Conservation (phyloP, 225 moss, liverwort and hornwort genomes). For the Neckera pumila region DNA sequence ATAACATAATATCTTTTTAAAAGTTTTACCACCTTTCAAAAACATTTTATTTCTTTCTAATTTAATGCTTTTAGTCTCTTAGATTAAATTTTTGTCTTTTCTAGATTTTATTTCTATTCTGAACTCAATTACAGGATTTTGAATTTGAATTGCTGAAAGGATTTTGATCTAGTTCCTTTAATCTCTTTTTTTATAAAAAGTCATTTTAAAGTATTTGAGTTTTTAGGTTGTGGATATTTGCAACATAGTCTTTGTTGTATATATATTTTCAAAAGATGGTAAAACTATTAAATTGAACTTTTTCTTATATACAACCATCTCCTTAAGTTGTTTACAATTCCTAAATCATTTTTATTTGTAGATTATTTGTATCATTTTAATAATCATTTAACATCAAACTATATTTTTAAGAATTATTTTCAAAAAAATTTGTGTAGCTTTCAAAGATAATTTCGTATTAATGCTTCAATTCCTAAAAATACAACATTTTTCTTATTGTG, state of each 20-base stretch:
- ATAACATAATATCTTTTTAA: accelerated
- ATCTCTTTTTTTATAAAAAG: not conserved
- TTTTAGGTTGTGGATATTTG: not conserved
- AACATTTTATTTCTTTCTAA: not conserved
- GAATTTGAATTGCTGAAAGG: accelerated
- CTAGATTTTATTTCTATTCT: no score
- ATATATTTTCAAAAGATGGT: no score
- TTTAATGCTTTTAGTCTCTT: accelerated
- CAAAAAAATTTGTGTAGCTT: no score
- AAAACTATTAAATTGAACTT: not conserved
- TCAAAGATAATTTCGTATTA: not conserved
- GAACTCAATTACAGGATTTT: no score
- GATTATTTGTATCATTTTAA: no score
- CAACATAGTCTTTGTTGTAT: accelerated
- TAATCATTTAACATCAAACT: not conserved
- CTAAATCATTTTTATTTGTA: no score
- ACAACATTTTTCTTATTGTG: not conserved
- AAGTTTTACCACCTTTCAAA: not conserved
- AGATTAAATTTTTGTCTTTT: not conserved
- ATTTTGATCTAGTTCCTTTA: not conserved
- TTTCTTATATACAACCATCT: not conserved
- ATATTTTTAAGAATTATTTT: no score
- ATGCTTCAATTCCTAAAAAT: not conserved
- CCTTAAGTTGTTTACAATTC: no score
- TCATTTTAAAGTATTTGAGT: not conserved